Percentiles rank a stretch among this genome's conserved stretches.
Evolutionary conservation across 2,329 filamentous ascomycete species (phyloP).

Genomic region (Thielaviopsis musarum): DNA sequence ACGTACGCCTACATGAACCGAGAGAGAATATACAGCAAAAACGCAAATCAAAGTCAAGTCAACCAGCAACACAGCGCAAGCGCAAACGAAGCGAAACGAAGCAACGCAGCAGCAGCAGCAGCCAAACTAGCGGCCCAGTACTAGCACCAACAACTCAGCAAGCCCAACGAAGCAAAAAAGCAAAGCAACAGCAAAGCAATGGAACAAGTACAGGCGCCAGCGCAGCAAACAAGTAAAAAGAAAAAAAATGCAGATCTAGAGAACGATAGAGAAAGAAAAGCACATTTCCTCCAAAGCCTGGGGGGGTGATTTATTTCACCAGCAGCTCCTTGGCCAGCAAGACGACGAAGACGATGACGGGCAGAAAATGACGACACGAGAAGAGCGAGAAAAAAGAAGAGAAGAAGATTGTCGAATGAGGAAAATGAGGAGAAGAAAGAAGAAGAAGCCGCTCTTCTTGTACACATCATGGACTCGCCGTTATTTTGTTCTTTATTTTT

Average conservation of each 20-base stretch:
- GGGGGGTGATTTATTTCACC: neutral
- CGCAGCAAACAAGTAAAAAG: neutral
- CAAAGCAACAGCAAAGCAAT: neutral
- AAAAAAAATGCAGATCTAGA: neutral
- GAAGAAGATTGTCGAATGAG: neutral
- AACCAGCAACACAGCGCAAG: neutral
- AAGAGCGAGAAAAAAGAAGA: neutral
- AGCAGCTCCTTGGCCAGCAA: neutral
- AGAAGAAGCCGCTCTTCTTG: neutral
- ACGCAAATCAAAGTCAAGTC: neutral
- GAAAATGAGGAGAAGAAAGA: neutral
- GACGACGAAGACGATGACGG: neutral
- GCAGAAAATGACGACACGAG: neutral
- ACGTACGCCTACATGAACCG: neutral
- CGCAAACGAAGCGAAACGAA: neutral
- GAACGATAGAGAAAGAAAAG: neutral
- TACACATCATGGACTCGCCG: neutral
- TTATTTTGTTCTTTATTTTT: neutral
- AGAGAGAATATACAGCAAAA: neutral
- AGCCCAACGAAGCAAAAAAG: neutral
- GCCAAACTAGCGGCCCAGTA: neutral
- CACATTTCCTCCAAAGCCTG: neutral
- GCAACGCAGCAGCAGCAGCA: neutral
- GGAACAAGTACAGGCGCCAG: neutral
- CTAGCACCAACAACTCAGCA: neutral